Base-by-base conservation (phyloP, 2,329 filamentous ascomycete genomes). In the Hysterium pulicare region DNA sequence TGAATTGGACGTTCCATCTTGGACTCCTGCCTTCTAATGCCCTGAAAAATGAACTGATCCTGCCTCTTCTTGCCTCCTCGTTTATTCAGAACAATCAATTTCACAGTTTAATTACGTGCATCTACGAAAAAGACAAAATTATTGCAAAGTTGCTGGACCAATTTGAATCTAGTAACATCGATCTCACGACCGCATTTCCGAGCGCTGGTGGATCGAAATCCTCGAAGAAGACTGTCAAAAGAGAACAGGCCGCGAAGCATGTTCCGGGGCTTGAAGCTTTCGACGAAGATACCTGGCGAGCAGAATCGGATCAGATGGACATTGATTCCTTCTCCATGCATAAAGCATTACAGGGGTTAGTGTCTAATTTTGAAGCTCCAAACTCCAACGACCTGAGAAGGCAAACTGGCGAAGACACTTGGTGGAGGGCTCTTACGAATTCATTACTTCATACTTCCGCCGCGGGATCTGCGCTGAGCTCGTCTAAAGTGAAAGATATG, bases 1-100 rank as follows among this genome's bases (percentile, higher is more conserved):
- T 91, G 26, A 69, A 70, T 46, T 91, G 87, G 87, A 75, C 75
- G 0, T 72, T 90, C 42, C 65, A 74, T 36, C 66, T 91, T 15
- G 61, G 51, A 6, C 73, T 62, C 37, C 63, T 68, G 23, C 49
- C 66, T 1, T 57, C 69, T 4, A 60, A 62, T 5, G 62, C 61
- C 3, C 55, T 79, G n/a, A 75, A 71, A 10, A 62, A 64, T 33
- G 67, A 76, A 35, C 58, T 84, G 17, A 66, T 82, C 8, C 59
- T 75, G 5, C 79, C 80, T 2, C 62, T 81, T 13, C 59, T 83
- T 22, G 64, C 66, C 19, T 71, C 73, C 17, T 72, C 75, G 15
- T 67, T 71, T 23, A 64, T 64, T 2, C 70, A 74, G 44, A 70
- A 73, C 43, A 61, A 64, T 24, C 73, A 76, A 24, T 70, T 80